Percentiles rank a stretch among this genome's conserved stretches.
Conservation (phyloP, 208 protist genomes). For the Acanthamoeba royreba region DNA sequence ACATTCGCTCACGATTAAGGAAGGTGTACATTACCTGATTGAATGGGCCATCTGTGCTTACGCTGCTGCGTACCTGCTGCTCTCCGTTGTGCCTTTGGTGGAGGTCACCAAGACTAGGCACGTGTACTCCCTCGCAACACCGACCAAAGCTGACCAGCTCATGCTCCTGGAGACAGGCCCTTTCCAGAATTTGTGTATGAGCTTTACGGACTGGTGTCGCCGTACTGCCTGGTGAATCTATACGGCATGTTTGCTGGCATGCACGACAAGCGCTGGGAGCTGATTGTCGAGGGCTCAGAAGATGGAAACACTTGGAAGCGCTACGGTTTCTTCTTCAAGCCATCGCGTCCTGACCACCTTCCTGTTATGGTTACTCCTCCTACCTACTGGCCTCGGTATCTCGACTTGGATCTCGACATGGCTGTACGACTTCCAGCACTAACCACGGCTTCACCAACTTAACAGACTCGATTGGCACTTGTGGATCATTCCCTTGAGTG, state of each 20-base stretch:
- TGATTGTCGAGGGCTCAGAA: background rate
- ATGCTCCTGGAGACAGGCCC: too few relatives aligned
- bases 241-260: conserved; percentile 38
- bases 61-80: background rate
- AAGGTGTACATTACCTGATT: background rate
- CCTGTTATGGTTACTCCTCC: background rate
- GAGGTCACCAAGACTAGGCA: background rate
- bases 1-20: background rate
- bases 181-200: background rate
- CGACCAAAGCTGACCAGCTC: too few relatives aligned
- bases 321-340: conserved; percentile 39
- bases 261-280: conserved; percentile 35
- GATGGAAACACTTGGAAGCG: background rate
- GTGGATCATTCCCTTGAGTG: conserved; percentile 8
- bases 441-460: background rate
- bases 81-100: background rate
- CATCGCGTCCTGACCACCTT: background rate
- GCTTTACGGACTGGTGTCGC: background rate
- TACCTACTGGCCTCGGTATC: conserved; percentile 9
- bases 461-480: conserved; percentile 2
- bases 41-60: background rate
- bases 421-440: background rate
- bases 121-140: too few relatives aligned
- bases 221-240: conserved; percentile 41
- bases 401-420: background rate